Conservation (phyloP, 345 rosid species). For the Capsella bursapastoris region DNA sequence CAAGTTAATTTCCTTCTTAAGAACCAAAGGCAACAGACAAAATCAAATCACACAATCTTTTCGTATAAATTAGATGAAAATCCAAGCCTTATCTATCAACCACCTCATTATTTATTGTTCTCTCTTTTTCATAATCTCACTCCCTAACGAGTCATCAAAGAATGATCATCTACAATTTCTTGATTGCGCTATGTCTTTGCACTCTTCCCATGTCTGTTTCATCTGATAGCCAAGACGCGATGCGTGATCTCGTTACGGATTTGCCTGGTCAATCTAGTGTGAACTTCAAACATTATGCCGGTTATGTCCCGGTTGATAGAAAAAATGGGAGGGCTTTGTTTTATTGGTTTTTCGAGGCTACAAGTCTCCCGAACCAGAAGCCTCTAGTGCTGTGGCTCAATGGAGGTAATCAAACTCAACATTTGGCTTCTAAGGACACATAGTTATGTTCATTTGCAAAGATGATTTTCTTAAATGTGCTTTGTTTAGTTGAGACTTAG, state of each 20-base stretch:
- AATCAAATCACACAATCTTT: slow-evolving; percentile 2
- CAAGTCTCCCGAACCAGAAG: slow-evolving; percentile 56
- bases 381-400: slow-evolving; percentile 94
- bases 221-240: slow-evolving; percentile 31
- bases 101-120: background rate
- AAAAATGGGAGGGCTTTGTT: slow-evolving; percentile 72
- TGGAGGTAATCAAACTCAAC: slow-evolving; percentile 67
- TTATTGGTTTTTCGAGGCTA: slow-evolving; percentile 91
- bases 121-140: slow-evolving; percentile 17
- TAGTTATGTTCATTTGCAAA: background rate
- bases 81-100: background rate
- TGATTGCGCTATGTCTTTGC: slow-evolving; percentile 24
- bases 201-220: slow-evolving; percentile 5
- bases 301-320: slow-evolving; percentile 71
- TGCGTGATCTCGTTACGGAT: slow-evolving; percentile 57
- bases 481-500: background rate
- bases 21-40: background rate
- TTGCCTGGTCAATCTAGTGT: slow-evolving; percentile 74
- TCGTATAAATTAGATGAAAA: slow-evolving; percentile 51
- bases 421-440: slow-evolving; percentile 5
- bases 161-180: background rate
- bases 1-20: slow-evolving; percentile 11
- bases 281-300: slow-evolving; percentile 72
- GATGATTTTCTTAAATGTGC: background rate
- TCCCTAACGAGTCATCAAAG: slow-evolving; percentile 24